Base-by-base conservation (phyloP, 1,284 basidiomycete species). In the Ustilago nuda region DNA sequence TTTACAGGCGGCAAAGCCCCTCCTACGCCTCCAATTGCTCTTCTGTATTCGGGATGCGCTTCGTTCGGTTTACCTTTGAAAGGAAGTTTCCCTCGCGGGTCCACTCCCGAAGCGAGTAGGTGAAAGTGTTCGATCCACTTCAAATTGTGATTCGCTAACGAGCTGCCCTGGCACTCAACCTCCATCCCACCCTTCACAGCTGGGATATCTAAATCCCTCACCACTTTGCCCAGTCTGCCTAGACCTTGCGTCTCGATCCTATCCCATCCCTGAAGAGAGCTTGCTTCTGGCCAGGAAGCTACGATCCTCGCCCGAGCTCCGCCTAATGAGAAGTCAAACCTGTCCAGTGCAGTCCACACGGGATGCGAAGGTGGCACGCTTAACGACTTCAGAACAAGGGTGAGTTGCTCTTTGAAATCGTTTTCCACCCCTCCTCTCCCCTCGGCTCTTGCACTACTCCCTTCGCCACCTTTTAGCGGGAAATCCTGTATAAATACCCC, bases 121-220 rank as follows among this genome's bases (percentile, higher is more conserved):
- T 83, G 79, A 46, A 85, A 83, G 32, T 84, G 81, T 56, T 84
- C 80, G 5, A 85, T 58, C 84, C 84, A 85, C 43, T 77, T 78
- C 3, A 63, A 36, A 30, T 81, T 76, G 61, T 83, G 79, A 23
- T 72, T 67, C 1, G 82, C 74, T 43, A 85, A 59, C 12, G 77
- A 80, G 3, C 82, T 83, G 2, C 84, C 83, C 39, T 85, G 84
- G 11, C 81, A 80, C 54, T 83, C 80, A 11, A 81, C 43, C 27
- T 66, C 56, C 3, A 71, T 30, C 0, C 66, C 17, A 7, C 57
- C 43, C 19, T 50, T 17, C n/a, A 8, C 13, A n/a, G 35, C 12
- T 23, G 8, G 15, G 12, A 79, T 57, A 8, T 72, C 74, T 5
- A 75, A 54, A 8, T 69, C 60, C 0, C 76, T 61, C 7, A 81